These are phyloP conservation scores for Fusarium guadeloupense DNA, from an alignment of 2,329 filamentous ascomycete genomes.

Conservation along the genomic window DNA sequence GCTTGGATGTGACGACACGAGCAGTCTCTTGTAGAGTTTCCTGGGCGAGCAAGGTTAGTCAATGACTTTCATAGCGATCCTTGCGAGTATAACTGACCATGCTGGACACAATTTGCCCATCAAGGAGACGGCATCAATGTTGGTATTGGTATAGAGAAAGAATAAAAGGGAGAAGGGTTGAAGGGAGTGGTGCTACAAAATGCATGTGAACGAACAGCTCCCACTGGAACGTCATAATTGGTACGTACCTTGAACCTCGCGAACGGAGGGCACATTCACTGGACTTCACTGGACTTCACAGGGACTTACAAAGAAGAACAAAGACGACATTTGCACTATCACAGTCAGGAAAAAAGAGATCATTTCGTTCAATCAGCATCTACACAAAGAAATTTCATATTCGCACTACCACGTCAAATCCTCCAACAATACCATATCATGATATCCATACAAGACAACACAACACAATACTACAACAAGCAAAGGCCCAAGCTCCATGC, in stretches of 20 bases:
- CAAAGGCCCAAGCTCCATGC: slow-evolving; percentile 23
- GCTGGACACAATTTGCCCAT: slow-evolving; percentile 8
- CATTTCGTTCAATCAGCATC: background rate
- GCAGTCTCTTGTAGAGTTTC: slow-evolving; percentile 50
- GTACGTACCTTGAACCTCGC: slow-evolving; percentile 25
- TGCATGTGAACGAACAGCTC: slow-evolving; percentile 37
- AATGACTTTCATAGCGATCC: background rate
- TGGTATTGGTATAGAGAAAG: slow-evolving; percentile 1
- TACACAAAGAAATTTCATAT: slow-evolving; percentile 8
- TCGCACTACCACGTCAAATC: slow-evolving; percentile 30
- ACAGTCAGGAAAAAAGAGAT: background rate
- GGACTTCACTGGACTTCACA: too few relatives aligned
- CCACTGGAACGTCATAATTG: slow-evolving; percentile 36
- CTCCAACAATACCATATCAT: slow-evolving; percentile 34
- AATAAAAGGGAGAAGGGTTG: slow-evolving; percentile 12
- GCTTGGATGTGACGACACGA: slow-evolving; percentile 58
- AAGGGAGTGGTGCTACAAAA: background rate
- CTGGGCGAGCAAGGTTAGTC: slow-evolving; percentile 35
- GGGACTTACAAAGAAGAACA: too few relatives aligned
- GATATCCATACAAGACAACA: background rate
- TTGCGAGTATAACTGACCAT: slow-evolving; percentile 30
- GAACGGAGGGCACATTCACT: too few relatives aligned
- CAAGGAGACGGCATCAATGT: slow-evolving; percentile 10
- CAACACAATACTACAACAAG: slow-evolving; percentile 11
- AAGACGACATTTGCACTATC: background rate